Base-by-base conservation (phyloP, 352 stramenopile genomes). In the Thalassiosira hispida region DNA sequence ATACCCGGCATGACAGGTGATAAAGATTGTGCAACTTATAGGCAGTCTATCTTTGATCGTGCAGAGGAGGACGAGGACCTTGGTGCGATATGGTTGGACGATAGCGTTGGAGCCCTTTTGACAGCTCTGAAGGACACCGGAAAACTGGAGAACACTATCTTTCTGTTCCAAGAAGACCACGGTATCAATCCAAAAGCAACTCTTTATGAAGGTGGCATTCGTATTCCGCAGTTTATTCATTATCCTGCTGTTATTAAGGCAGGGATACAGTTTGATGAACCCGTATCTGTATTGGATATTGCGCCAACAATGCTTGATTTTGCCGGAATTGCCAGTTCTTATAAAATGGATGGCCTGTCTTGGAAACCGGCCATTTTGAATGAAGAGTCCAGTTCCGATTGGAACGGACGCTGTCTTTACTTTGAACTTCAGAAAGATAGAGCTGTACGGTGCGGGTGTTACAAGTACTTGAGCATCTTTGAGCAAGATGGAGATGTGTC, bases 111-210 rank as follows among this genome's bases (percentile, higher is more conserved):
- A 16, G 64, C 62, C 2, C 22, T 84, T 8, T 31, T 81, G 5
- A 44, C 59, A 25, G 5, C 55, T 12, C 49, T 84, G n/a, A 62
- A 81, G 40, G 53, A 25, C 59, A 65, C 25, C 2, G 63, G 42
- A 1, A 40, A 60, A 38, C 46, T 84, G 18, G 62, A 81, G 1
- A 72, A 71, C 18, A 84, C 70, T 1, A 52, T 84, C 20, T 67
- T 84, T 47, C 42, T 84, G 7, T 84, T 84, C 53, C 77, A 84
- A 25, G 2, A 56, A 59, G 77, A 84, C 61, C 77, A 84, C 57
- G 77, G 77, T 0, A 33, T 67, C 18, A 40, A 61, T 14, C 20
- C 16, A 1, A 84, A 84, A 38, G 71, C 20, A 27, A 52, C 46
- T 16, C 44, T 83, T 2, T 83, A 68, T 49, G 74, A 83, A 40